Percentiles rank a stretch among this genome's conserved stretches.
phyloP scores from a whole-genome alignment of 2,329 filamentous ascomycete species.

The Penicillium sumatraense region DNA sequence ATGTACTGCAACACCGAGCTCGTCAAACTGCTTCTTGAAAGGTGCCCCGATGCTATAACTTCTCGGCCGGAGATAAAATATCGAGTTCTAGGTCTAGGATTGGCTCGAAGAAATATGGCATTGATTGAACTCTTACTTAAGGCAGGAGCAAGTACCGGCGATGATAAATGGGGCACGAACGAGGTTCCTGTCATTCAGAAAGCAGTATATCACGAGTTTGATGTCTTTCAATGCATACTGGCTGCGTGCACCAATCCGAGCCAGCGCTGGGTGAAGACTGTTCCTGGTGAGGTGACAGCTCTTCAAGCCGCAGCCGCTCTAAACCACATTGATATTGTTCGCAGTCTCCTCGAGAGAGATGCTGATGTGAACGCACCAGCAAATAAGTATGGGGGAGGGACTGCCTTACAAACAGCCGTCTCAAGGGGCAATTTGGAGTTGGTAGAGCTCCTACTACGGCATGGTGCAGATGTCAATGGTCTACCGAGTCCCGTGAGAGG shows the following conservation, averaged over 20 bases:
- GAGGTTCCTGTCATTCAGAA: constrained; percentile 12
- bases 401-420: constrained; percentile 20
- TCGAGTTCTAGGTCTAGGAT: not conserved
- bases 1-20: not conserved
- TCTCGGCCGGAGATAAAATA: constrained; percentile 9
- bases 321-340: constrained; percentile 20
- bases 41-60: constrained; percentile 8
- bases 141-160: constrained; percentile 13
- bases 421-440: constrained; percentile 13
- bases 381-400: constrained; percentile 6
- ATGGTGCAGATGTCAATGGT: constrained; percentile 32
- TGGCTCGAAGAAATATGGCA: not conserved
- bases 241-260: constrained; percentile 17
- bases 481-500: constrained; percentile 9
- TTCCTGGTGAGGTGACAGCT: constrained; percentile 11
- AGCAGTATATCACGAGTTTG: constrained; percentile 13
- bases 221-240: constrained; percentile 18
- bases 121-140: constrained; percentile 7
- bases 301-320: constrained; percentile 15
- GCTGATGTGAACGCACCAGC: constrained; percentile 30
- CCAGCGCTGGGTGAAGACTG: constrained; percentile 1
- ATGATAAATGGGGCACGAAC: not conserved
- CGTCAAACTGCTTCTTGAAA: constrained; percentile 12
- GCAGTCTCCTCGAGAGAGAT: constrained; percentile 24
- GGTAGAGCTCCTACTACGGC: constrained; percentile 23